Evolutionary conservation across 1,284 basidiomycete genomes (phyloP).

Genomic region (Melampsora larici-populina): DNA sequence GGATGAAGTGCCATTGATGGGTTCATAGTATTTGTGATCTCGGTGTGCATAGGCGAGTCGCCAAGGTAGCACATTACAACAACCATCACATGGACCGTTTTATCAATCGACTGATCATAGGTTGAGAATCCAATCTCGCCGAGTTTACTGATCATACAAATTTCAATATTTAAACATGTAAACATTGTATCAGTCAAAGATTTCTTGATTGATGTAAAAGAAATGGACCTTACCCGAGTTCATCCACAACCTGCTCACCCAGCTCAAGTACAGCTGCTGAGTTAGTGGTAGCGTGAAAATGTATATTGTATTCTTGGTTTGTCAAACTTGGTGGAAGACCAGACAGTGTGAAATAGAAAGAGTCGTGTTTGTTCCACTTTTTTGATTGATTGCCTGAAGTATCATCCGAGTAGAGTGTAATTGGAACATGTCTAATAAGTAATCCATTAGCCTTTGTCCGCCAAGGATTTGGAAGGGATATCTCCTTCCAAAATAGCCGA

Average conservation of each 20-base stretch:
- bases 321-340: constrained; percentile 50
- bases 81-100: neutral
- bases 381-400: constrained; percentile 58
- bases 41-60: too few relatives aligned
- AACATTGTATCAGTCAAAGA: too few relatives aligned
- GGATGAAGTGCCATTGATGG: neutral
- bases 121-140: neutral
- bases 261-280: constrained; percentile 56
- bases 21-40: neutral
- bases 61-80: constrained; percentile 2
- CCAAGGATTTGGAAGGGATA: constrained; percentile 29
- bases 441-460: constrained; percentile 26
- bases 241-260: constrained; percentile 54
- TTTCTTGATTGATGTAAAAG: neutral
- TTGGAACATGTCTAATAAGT: constrained; percentile 47
- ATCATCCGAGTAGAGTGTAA: constrained; percentile 58
- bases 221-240: constrained; percentile 49
- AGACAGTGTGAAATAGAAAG: constrained; percentile 53
- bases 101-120: neutral
- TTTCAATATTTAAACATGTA: too few relatives aligned
- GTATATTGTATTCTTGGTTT: constrained; percentile 52
- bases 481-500: neutral
- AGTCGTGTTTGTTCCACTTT: constrained; percentile 59
- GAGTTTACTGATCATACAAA: too few relatives aligned
- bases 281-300: constrained; percentile 57